Conservation (phyloP, 148 eudicot species). For the Rheum nobile region DNA sequence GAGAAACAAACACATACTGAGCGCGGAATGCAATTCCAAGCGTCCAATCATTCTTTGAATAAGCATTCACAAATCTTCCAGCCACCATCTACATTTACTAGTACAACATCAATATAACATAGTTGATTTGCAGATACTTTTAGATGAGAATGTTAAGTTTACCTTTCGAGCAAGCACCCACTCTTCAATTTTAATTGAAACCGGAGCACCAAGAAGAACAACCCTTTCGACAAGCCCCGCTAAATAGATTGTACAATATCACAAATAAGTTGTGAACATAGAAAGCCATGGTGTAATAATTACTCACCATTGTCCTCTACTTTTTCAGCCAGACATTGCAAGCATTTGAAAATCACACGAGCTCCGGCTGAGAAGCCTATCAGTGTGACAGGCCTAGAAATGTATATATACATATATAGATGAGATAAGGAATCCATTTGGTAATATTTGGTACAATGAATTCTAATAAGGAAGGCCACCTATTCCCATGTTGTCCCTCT, state of each 20-base stretch:
- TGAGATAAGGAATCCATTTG: neutral
- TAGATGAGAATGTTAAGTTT: neutral
- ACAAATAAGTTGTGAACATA: neutral
- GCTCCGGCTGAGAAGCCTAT: constrained; percentile 89
- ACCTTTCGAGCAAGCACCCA: constrained; percentile 86
- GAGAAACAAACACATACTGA: constrained; percentile 27
- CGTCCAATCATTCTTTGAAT: constrained; percentile 78
- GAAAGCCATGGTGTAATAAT: neutral
- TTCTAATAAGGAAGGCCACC: constrained; percentile 24
- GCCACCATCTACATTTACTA: constrained; percentile 46
- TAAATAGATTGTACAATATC: constrained; percentile 13
- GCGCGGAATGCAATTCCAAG: constrained; percentile 92
- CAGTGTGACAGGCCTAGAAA: constrained; percentile 73
- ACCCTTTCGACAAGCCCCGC: constrained; percentile 81
- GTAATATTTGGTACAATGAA: neutral
- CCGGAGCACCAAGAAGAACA: constrained; percentile 85
- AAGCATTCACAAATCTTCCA: constrained; percentile 83
- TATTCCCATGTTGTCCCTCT: constrained; percentile 77
- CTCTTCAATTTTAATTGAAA: constrained; percentile 52
- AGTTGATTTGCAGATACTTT: neutral
- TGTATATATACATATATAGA: constrained; percentile 4
- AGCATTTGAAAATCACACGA: constrained; percentile 72
- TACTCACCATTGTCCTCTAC: constrained; percentile 41
- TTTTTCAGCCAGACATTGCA: constrained; percentile 50
- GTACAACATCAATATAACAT: neutral